Conservation (phyloP, 352 stramenopile genomes). For the Phytophthora sp. region DNA sequence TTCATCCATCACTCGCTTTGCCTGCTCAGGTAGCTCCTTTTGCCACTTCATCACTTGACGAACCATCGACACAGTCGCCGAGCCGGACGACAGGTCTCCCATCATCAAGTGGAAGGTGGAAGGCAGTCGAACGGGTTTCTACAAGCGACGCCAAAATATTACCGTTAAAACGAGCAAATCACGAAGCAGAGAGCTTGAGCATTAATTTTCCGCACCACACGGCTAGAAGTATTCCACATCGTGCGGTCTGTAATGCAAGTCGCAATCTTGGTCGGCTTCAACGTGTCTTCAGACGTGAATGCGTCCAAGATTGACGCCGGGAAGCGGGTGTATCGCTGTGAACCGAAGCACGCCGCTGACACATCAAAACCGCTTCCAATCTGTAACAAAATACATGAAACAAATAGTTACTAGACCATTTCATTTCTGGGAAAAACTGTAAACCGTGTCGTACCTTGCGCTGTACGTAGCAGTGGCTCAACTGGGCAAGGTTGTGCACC, state of each 20-base stretch:
- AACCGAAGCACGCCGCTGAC: constrained; percentile 93
- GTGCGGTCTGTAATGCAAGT: constrained; percentile 45
- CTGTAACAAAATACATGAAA: constrained; percentile 30
- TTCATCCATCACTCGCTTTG: constrained; percentile 37
- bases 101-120: constrained; percentile 90
- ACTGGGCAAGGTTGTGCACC: constrained; percentile 95
- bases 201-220: constrained; percentile 46
- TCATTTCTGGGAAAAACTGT: not conserved
- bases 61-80: constrained; percentile 87
- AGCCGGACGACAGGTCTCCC: constrained; percentile 96
- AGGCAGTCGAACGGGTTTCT: constrained; percentile 74
- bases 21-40: constrained; percentile 39
- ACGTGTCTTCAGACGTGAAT: constrained; percentile 55
- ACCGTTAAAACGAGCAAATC: constrained; percentile 8
- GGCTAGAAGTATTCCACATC: constrained; percentile 50
- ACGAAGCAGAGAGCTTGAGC: not conserved
- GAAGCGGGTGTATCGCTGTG: constrained; percentile 94
- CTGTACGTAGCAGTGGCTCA: constrained; percentile 96
- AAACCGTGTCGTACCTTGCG: constrained; percentile 89
- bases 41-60: constrained; percentile 70
- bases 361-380: constrained; percentile 98
- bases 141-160: constrained; percentile 1
- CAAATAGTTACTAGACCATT: not conserved
- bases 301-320: constrained; percentile 55
- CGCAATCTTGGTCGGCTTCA: constrained; percentile 66